Evolutionary conservation across 306 rosid species (phyloP).

Genomic region (Sicyos baderoa): DNA sequence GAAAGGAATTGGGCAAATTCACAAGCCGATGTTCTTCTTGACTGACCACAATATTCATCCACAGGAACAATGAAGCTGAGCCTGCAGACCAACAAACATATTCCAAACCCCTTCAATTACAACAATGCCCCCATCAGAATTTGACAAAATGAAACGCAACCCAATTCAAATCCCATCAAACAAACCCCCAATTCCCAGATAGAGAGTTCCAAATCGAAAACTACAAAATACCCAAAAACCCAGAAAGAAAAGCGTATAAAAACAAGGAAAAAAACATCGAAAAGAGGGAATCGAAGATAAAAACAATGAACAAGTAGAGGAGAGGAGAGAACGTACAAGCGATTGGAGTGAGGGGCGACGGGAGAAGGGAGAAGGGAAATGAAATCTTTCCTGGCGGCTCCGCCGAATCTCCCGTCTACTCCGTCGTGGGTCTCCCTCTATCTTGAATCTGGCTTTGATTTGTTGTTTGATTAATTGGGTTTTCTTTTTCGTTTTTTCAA

Average conservation of each 20-base stretch:
- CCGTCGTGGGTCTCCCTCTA: not conserved
- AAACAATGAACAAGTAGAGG: slow-evolving; percentile 4
- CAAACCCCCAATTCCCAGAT: not conserved
- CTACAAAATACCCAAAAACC: not conserved
- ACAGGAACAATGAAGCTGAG: slow-evolving; percentile 29
- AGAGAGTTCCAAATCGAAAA: not conserved
- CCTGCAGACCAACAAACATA: slow-evolving; percentile 9
- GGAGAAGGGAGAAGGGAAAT: slow-evolving; percentile 31
- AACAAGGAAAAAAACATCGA: not conserved
- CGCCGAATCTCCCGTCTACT: slow-evolving; percentile 7
- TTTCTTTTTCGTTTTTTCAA: not conserved
- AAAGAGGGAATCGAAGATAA: not conserved
- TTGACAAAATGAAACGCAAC: not conserved
- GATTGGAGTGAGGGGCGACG: slow-evolving; percentile 2
- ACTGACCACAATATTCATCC: slow-evolving; percentile 49
- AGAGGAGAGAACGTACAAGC: slow-evolving; percentile 14
- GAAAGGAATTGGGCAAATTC: slow-evolving; percentile 43
- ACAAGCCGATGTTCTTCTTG: slow-evolving; percentile 46
- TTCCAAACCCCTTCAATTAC: slow-evolving; percentile 18
- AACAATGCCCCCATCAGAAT: slow-evolving; percentile 20
- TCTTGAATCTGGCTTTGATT: not conserved
- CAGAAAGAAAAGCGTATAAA: not conserved
- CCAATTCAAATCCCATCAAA: not conserved
- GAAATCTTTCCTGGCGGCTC: slow-evolving; percentile 26
- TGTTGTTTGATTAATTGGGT: not conserved